phyloP scores from a whole-genome alignment of 202 grass and related monocot species.

The Hordeum pubiflorum region DNA sequence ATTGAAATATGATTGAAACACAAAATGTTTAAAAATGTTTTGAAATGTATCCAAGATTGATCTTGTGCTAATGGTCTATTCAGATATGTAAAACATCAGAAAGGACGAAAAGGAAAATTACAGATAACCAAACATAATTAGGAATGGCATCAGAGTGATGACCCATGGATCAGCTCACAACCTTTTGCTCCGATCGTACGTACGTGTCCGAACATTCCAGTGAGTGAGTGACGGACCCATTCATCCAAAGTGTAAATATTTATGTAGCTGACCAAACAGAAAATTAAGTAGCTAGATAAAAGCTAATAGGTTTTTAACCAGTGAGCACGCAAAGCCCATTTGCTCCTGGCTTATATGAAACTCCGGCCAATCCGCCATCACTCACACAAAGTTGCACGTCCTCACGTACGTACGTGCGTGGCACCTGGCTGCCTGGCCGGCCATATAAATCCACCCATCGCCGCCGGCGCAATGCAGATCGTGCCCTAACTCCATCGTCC shows the following conservation, averaged over 20 bases:
- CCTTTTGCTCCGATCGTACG: neutral
- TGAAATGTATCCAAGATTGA: too few species aligned
- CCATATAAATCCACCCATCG: neutral
- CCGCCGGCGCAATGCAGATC: neutral
- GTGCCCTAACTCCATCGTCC: neutral
- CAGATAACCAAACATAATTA: too few species aligned
- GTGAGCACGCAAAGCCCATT: conserved; percentile 10
- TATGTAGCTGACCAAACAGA: neutral
- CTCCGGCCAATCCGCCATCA: neutral
- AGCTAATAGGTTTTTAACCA: neutral
- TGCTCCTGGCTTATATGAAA: neutral
- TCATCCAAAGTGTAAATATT: neutral
- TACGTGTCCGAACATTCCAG: neutral
- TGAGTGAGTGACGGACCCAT: neutral
- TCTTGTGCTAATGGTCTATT: too few species aligned
- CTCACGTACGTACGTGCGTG: neutral
- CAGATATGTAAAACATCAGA: too few species aligned
- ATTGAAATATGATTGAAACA: too few species aligned
- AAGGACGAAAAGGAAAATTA: too few species aligned
- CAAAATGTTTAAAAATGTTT: too few species aligned
- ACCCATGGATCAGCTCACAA: neutral
- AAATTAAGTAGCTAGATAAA: neutral
- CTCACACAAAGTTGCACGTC: neutral
- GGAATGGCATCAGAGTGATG: neutral
- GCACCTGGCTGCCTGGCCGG: neutral